A percentile compares a stretch with the other conserved stretches of the same genome.
phyloP scores from a whole-genome alignment of 1,284 basidiomycete genomes.

The Ustilago vetiveriae region DNA sequence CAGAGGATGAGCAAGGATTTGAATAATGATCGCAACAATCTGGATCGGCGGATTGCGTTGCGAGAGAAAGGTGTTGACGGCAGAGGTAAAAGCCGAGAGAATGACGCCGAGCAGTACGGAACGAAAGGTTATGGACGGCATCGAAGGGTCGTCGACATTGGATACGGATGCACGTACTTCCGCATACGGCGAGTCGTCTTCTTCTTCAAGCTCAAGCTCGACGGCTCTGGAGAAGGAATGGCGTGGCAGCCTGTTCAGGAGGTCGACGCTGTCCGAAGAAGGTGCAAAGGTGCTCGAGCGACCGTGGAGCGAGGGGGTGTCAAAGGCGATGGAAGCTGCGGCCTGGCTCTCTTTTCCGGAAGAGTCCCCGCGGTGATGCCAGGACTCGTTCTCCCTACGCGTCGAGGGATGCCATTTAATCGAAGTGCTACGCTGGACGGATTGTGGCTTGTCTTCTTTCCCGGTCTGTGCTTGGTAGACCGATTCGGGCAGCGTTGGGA shows the following conservation, averaged over 20 bases:
- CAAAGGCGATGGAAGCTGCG: constrained; percentile 5
- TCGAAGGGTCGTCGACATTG: constrained; percentile 59
- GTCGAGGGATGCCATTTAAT: constrained; percentile 45
- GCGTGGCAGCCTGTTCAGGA: constrained; percentile 12
- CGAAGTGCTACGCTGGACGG: constrained; percentile 21
- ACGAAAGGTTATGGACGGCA: constrained; percentile 60
- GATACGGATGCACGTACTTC: constrained; percentile 62
- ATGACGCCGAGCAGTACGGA: constrained; percentile 53
- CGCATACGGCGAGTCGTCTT: constrained; percentile 60
- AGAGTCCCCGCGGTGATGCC: constrained; percentile 8
- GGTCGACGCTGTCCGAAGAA: constrained; percentile 26
- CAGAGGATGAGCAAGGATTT: constrained; percentile 54
- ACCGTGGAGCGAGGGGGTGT: constrained; percentile 1
- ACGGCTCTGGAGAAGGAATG: constrained; percentile 18
- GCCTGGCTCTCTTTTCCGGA: constrained; percentile 9
- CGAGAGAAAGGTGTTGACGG: constrained; percentile 57
- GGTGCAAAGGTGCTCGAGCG: neutral
- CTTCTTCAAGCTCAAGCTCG: constrained; percentile 42
- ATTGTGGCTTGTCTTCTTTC: neutral
- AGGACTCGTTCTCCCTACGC: neutral
- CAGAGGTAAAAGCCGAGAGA: constrained; percentile 49
- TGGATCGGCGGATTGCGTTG: constrained; percentile 57
- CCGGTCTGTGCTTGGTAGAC: too few species aligned
- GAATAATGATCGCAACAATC: constrained; percentile 52
- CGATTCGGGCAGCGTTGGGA: neutral